Percentiles rank a stretch among this genome's conserved stretches.
Evolutionary conservation across 108 stramenopile genomes (phyloP).

Genomic region (Skeletonema grethae): DNA sequence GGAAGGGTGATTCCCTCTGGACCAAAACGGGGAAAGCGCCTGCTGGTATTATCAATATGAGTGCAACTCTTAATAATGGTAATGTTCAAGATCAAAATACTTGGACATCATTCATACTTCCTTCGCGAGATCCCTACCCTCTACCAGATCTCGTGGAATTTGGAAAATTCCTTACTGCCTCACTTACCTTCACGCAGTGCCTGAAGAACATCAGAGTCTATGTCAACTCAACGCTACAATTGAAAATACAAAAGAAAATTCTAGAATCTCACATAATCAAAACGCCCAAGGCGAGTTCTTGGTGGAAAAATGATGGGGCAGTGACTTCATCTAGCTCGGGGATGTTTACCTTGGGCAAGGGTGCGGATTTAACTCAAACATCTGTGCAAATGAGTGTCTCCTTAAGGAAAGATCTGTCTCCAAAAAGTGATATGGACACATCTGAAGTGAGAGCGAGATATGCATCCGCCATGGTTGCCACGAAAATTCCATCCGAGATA

Average conservation of each 20-base stretch:
- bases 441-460: slow-evolving; percentile 67
- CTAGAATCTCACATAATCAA: slow-evolving; percentile 56
- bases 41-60: slow-evolving; percentile 28
- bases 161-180: slow-evolving; percentile 73
- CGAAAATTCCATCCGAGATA: slow-evolving; percentile 64
- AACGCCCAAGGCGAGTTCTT: slow-evolving; percentile 42
- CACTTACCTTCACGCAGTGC: slow-evolving; percentile 73
- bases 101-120: slow-evolving; percentile 82
- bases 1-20: slow-evolving; percentile 87
- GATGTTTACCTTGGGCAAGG: slow-evolving; percentile 58
- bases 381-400: slow-evolving; percentile 38
- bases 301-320: slow-evolving; percentile 67
- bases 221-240: slow-evolving; percentile 53
- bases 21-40: slow-evolving; percentile 57
- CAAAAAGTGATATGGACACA: slow-evolving; percentile 47
- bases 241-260: slow-evolving; percentile 64
- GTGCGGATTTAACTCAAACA: slow-evolving; percentile 35
- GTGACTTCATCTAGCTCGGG: slow-evolving; percentile 58
- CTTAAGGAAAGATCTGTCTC: slow-evolving; percentile 18
- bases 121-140: slow-evolving; percentile 73
- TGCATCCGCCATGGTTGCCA: slow-evolving; percentile 66
- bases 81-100: slow-evolving; percentile 23
- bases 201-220: slow-evolving; percentile 58
- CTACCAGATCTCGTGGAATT: slow-evolving; percentile 69
- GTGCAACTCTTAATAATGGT: slow-evolving; percentile 1